These are phyloP conservation scores for Naganishia vaughanmartiniae DNA, from an alignment of 768 basidiomycete genomes.

Conservation along the genomic window DNA sequence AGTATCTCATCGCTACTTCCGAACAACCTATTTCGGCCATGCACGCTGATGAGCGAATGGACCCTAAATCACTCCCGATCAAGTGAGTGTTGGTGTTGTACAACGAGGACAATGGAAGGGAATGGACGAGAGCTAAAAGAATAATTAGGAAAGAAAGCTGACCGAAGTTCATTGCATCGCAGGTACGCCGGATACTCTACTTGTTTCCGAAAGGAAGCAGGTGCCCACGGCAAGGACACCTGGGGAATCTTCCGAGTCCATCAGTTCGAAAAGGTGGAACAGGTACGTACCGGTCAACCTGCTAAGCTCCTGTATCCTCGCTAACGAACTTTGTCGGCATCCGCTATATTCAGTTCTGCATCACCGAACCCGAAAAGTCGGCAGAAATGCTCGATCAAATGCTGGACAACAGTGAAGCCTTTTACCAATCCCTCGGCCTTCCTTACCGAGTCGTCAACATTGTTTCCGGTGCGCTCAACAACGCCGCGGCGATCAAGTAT, in stretches of 20 bases:
- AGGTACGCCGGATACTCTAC: conserved; percentile 64
- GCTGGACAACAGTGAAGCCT: conserved; percentile 83
- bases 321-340: not conserved
- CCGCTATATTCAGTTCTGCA: conserved; percentile 67
- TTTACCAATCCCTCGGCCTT: conserved; percentile 90
- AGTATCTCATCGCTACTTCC: conserved; percentile 97
- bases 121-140: not conserved
- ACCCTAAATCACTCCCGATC: conserved; percentile 84
- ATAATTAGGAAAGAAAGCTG: not conserved
- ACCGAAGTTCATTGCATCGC: not conserved
- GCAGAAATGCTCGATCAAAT: conserved; percentile 91
- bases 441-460: conserved; percentile 91
- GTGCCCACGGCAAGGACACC: conserved; percentile 93
- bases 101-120: not conserved
- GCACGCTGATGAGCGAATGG: conserved; percentile 97
- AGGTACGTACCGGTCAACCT: conserved; percentile 46
- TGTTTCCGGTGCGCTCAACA: conserved; percentile 92
- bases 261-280: conserved; percentile 97
- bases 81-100: conserved; percentile 56
- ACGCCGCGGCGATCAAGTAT: conserved; percentile 95
- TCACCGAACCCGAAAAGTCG: conserved; percentile 90
- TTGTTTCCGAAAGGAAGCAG: conserved; percentile 99
- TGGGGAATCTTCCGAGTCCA: conserved; percentile 99
- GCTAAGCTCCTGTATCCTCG: conserved; percentile 24
- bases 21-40: conserved; percentile 97